Conservation (phyloP, 257 asterid genomes). For the Vinca minor region DNA sequence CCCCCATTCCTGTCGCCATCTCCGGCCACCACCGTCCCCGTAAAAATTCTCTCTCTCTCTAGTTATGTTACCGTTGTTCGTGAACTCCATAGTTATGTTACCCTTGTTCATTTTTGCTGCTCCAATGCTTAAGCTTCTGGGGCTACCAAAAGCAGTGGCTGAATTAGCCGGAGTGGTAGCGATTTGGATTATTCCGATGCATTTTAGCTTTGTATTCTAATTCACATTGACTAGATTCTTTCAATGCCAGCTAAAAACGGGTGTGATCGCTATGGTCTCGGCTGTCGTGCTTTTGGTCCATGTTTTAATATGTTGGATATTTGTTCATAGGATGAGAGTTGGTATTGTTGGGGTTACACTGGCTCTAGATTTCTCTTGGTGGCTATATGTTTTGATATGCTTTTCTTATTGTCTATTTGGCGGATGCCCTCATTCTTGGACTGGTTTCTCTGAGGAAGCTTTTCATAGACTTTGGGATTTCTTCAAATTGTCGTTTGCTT, state of each 20-base stretch:
- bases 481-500: slow-evolving; percentile 49
- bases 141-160: slow-evolving; percentile 37
- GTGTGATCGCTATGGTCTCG: slow-evolving; percentile 37
- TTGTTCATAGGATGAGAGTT: slow-evolving; percentile 25
- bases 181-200: slow-evolving; percentile 53
- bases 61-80: no score
- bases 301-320: slow-evolving; percentile 39
- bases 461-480: slow-evolving; percentile 43
- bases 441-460: slow-evolving; percentile 50
- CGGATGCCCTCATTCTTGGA: slow-evolving; percentile 49
- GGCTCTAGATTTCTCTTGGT: slow-evolving; percentile 54
- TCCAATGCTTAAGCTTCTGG: slow-evolving; percentile 33
- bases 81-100: slow-evolving; percentile 32
- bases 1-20: no score
- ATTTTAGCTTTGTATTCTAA: slow-evolving; percentile 48
- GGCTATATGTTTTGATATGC: slow-evolving; percentile 47
- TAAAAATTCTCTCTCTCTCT: no score
- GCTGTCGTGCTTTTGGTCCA: slow-evolving; percentile 37
- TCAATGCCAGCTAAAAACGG: slow-evolving; percentile 55
- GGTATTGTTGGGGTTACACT: slow-evolving; percentile 46
- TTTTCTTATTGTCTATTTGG: slow-evolving; percentile 36
- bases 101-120: slow-evolving; percentile 42
- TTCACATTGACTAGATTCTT: slow-evolving; percentile 49
- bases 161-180: slow-evolving; percentile 51
- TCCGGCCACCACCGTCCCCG: no score